Conservation (phyloP, 805 yeast genomes). For the Spathaspora girioi region DNA sequence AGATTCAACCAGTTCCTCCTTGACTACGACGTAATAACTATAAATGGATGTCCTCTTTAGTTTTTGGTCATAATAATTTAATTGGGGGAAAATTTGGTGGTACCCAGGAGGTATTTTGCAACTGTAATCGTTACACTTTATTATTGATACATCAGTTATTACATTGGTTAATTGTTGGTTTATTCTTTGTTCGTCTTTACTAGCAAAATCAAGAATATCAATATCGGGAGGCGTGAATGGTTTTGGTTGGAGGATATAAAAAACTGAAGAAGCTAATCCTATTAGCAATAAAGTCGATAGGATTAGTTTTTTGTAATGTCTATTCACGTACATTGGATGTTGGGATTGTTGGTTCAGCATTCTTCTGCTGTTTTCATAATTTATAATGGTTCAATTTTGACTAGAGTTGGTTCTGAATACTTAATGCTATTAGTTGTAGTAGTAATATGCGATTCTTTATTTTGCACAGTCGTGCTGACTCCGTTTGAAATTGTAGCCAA, state of each 20-base stretch:
- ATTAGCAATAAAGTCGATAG: background rate
- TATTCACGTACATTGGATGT: conserved; percentile 2
- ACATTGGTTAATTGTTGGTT: background rate
- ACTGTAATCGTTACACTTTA: conserved; percentile 2
- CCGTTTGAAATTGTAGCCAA: background rate
- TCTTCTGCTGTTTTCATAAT: background rate
- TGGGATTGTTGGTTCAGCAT: background rate
- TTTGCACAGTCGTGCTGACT: background rate
- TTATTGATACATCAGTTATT: conserved; percentile 4
- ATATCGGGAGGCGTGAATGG: background rate
- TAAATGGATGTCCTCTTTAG: background rate
- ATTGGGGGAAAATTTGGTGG: conserved; percentile 4
- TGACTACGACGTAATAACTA: conserved; percentile 3
- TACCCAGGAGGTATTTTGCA: conserved; percentile 6
- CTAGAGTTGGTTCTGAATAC: background rate
- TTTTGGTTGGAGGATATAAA: background rate
- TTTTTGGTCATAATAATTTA: conserved; percentile 4
- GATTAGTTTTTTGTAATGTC: conserved; percentile 4
- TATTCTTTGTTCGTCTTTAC: background rate
- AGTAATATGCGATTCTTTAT: background rate
- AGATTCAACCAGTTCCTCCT: background rate
- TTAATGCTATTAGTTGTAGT: no score
- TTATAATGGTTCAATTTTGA: background rate
- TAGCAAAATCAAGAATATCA: background rate
- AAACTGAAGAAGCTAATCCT: background rate